phyloP scores from a whole-genome alignment of 805 yeast genomes.

The Candida arabinofermentans region DNA sequence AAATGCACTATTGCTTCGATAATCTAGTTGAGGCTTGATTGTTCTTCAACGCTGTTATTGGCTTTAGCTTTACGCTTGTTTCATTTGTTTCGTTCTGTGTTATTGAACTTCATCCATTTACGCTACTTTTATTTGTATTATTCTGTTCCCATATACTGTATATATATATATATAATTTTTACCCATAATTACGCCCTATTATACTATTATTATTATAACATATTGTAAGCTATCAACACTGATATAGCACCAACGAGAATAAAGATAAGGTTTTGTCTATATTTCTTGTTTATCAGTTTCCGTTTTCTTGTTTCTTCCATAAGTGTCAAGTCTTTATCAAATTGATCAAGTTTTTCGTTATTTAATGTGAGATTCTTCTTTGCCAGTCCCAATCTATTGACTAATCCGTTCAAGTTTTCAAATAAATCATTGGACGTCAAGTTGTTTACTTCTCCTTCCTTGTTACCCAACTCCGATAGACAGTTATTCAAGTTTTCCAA shows the following conservation, averaged over 20 bases:
- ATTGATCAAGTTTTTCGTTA: conserved; percentile 18
- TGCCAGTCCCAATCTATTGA: conserved; percentile 24
- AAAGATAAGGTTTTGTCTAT: conserved; percentile 10
- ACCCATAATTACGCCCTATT: too few relatives aligned
- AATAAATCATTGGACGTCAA: conserved; percentile 20
- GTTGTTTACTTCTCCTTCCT: conserved; percentile 19
- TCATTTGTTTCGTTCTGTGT: background rate
- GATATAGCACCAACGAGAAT: conserved; percentile 4
- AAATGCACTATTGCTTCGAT: conserved; percentile 45
- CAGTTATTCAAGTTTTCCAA: conserved; percentile 24
- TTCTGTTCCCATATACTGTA: too few relatives aligned
- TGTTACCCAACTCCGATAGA: conserved; percentile 9
- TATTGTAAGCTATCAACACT: conserved; percentile 8
- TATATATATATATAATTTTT: background rate
- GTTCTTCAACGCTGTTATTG: background rate
- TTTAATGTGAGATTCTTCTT: conserved; percentile 16
- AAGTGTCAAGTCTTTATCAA: conserved; percentile 16
- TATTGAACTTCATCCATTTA: background rate
- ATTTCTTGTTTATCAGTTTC: conserved; percentile 9
- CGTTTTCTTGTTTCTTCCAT: conserved; percentile 18
- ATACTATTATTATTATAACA: too few relatives aligned
- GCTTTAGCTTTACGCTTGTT: background rate
- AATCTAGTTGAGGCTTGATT: conserved; percentile 16
- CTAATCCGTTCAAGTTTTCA: conserved; percentile 26
- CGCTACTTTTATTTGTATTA: too few relatives aligned